Evolutionary conservation across 1,284 basidiomycete genomes (phyloP), one percentile per base, ranked within the genome.

Genomic region (Bjerkandera adusta): DNA sequence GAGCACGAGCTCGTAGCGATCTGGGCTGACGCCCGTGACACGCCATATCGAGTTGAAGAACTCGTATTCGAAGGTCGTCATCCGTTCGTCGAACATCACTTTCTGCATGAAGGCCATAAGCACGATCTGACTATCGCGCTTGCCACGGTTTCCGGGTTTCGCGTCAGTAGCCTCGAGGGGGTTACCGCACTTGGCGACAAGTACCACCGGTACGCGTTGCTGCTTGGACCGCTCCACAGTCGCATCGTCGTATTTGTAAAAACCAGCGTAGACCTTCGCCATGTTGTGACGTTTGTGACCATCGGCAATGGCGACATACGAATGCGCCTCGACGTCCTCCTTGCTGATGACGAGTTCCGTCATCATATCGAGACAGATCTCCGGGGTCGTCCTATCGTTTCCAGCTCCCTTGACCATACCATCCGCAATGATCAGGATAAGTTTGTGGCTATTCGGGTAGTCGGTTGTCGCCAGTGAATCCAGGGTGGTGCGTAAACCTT

Each of bases 41-140:
- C 93, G 77, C 88, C 96, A 97, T 25, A 97, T 77, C 50, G 93
- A 89, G 68, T 97, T 97, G 84, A 99, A 99, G 64, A 99, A 94
- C 69, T 99, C 97, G 67, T 97, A 99, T 70, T 99, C 96, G 65
- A 99, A 91, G 35, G 96, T 97, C 51, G 92, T 95, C 96, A 99
- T 99, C 45, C 94, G 85, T 71, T 99, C 96, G 69, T 99, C 96
- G 65, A 98, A 99, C 82, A 98, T 97, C 57, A 98, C 96, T 68
- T 96, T 96, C 66, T 97, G 93, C 67, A 99, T 78, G 75, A 99
- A 99, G 42, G 82, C 83, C 96, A 99, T 98, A 53, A 99, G 75
- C 43, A 99, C 87, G 58, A 99, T 96, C 69, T 99, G 97, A 62
- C 86, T 90, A 72, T 99, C 97, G 57, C 97, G 93, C 72, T 99